Evolutionary conservation across 495 filamentous ascomycete species (phyloP), one percentile per base, ranked within the genome.

Genomic region (Parachaetomium inaequale): DNA sequence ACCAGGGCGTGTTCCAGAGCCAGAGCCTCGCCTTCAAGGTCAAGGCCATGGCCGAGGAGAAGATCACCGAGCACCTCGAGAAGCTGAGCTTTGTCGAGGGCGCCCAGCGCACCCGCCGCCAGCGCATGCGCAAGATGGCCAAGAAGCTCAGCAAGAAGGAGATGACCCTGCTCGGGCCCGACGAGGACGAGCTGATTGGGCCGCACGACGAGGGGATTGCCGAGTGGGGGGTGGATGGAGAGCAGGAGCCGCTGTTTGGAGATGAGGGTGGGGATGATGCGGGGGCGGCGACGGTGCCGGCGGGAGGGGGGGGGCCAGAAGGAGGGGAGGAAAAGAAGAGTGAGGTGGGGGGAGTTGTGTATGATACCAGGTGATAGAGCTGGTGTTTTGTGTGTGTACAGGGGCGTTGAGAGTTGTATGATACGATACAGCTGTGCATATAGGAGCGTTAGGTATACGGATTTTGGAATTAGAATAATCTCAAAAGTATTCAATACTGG

Each of bases 11-110:
- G 12, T 96, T 98, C 71, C 82, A 81, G 12, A 89, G 88, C 63
- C 84, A 92, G 63, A 79, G 79, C 29, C 82, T 96, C 25, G 91
- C 90, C 1, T 84, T 88, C 55, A 87, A 96, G 72, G 84, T 91
- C 38, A 97, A 97, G 73, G 70, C 73, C 21, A 63, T 96, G 51
- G 87, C 92, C 17, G 93, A 98, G 76, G 79, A 84, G 29, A 84
- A 81, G 68, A 96, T 98, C 70, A 82, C 91, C 60, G 70, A 81
- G 17, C 81, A 82, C 21, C 78, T 97, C 55, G 78, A 79, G 21
- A 60, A 66, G 3, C 49, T 80, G 8, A 69, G 54, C 28, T 67
- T 72, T 31, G 51, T 54, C 17, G 53, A 58, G 2, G 63, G 63
- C 23, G 15, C 15, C 26, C 65, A 68, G 12, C 64, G 53, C 58